A percentile compares a stretch with the other conserved stretches of the same genome.
Conservation (phyloP, 805 yeast species). For the Metschnikowia kofuensis region DNA sequence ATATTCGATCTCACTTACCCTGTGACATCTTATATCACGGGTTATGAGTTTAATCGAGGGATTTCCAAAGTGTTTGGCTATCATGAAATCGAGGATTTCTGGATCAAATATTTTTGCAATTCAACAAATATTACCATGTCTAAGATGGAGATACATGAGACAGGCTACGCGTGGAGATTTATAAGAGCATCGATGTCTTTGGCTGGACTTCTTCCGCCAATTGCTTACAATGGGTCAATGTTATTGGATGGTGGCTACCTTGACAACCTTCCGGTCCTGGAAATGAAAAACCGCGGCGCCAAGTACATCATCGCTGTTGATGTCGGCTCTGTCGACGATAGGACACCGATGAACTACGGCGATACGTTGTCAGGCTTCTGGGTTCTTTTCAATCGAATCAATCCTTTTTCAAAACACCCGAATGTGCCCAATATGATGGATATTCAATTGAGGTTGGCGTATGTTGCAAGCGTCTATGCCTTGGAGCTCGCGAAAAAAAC, state of each 20-base stretch:
- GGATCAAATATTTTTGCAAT: slow-evolving; percentile 86
- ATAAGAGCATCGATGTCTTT: slow-evolving; percentile 95
- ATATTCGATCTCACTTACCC: slow-evolving; percentile 87
- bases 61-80: slow-evolving; percentile 97
- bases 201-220: slow-evolving; percentile 88
- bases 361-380: slow-evolving; percentile 90
- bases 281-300: slow-evolving; percentile 90
- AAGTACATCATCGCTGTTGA: slow-evolving; percentile 86
- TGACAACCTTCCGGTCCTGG: slow-evolving; percentile 87
- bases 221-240: slow-evolving; percentile 90
- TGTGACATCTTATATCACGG: slow-evolving; percentile 90
- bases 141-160: slow-evolving; percentile 88
- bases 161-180: slow-evolving; percentile 94
- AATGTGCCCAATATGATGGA: slow-evolving; percentile 94
- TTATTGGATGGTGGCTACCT: slow-evolving; percentile 93
- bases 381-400: slow-evolving; percentile 84
- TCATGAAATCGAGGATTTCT: slow-evolving; percentile 89
- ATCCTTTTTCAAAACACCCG: slow-evolving; percentile 84
- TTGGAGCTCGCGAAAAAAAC: slow-evolving; percentile 80
- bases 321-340: slow-evolving; percentile 92
- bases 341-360: slow-evolving; percentile 86
- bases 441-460: slow-evolving; percentile 87
- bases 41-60: slow-evolving; percentile 95
- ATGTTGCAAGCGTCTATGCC: slow-evolving; percentile 93
- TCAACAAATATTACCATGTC: slow-evolving; percentile 95